Percentiles rank a stretch among this genome's conserved stretches.
Evolutionary conservation across 2,329 filamentous ascomycete species (phyloP).

Genomic region (Rhexocercosporidium sp.): DNA sequence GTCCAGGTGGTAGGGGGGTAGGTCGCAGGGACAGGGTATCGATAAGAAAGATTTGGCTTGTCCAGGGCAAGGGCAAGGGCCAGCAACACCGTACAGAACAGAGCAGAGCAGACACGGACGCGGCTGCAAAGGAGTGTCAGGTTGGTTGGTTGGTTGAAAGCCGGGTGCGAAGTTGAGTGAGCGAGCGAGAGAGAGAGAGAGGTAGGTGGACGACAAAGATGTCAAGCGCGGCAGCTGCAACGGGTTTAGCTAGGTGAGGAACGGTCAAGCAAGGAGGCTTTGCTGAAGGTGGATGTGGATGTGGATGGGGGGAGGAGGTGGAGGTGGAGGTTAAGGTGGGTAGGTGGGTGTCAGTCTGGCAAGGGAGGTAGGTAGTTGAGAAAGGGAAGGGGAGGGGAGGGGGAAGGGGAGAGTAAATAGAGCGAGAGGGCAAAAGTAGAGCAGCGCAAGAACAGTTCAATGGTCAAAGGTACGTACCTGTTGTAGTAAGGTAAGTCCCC

Average conservation of each 20-base stretch:
- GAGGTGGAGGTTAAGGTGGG: not conserved
- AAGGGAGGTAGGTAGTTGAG: conserved; percentile 3
- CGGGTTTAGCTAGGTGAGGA: not conserved
- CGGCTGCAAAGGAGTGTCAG: not conserved
- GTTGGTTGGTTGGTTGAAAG: too few relatives aligned
- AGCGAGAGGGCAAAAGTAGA: not conserved
- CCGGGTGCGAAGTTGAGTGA: not conserved
- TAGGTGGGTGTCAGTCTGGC: not conserved
- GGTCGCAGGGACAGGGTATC: conserved; percentile 8
- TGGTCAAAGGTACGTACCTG: conserved; percentile 2
- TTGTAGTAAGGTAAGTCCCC: not conserved
- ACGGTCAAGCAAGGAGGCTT: not conserved
- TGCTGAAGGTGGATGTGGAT: not conserved
- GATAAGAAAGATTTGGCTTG: conserved; percentile 11
- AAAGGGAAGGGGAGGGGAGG: not conserved
- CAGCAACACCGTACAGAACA: not conserved
- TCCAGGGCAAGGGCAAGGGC: conserved; percentile 2
- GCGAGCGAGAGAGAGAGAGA: not conserved
- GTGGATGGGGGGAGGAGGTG: not conserved
- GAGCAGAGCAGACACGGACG: conserved; percentile 1
- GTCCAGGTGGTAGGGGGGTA: conserved; percentile 8
- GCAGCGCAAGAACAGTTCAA: not conserved
- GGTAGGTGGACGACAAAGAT: not conserved
- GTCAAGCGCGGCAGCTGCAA: conserved; percentile 9
- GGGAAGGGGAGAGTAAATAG: not conserved